Percentiles rank a stretch among this genome's conserved stretches.
phyloP scores from a whole-genome alignment of 257 asterid species.

The Solanum dulcamara region DNA sequence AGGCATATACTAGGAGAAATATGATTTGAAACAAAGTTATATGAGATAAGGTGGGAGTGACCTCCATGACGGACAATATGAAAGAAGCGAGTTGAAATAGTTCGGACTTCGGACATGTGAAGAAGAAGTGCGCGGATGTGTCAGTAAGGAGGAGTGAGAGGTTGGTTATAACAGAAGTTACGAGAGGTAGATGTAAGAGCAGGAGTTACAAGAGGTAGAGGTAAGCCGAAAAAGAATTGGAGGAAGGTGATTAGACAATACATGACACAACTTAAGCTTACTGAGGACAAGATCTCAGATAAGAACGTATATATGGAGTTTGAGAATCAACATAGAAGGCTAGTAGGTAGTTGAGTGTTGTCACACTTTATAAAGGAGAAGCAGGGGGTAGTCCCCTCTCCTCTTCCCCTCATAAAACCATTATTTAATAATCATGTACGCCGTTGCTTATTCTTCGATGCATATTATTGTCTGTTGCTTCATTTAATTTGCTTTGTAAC shows the following conservation, averaged over 20 bases:
- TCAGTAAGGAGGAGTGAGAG: background rate
- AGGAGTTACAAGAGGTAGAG: background rate
- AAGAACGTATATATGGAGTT: too few relatives aligned
- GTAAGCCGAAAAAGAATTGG: background rate
- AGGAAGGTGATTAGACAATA: background rate
- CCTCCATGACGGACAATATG: background rate
- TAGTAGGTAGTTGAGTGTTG: background rate
- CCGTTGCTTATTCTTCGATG: too few relatives aligned
- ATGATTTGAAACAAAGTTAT: background rate
- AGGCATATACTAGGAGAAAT: background rate
- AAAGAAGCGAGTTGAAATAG: background rate
- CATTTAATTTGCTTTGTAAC: too few relatives aligned
- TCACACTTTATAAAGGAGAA: background rate
- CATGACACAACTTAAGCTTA: background rate
- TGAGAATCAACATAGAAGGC: background rate
- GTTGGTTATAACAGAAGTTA: background rate
- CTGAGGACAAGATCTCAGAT: background rate
- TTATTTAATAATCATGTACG: too few relatives aligned
- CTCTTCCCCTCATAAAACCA: background rate
- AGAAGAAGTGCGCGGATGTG: background rate
- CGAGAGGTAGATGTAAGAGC: background rate
- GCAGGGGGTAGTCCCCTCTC: background rate
- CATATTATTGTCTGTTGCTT: too few relatives aligned
- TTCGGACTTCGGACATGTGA: background rate
- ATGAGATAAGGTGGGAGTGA: background rate